Percentiles rank a stretch among this genome's conserved stretches.
Evolutionary conservation across 441 rosid genomes (phyloP).

Genomic region (Gossypium aridum): DNA sequence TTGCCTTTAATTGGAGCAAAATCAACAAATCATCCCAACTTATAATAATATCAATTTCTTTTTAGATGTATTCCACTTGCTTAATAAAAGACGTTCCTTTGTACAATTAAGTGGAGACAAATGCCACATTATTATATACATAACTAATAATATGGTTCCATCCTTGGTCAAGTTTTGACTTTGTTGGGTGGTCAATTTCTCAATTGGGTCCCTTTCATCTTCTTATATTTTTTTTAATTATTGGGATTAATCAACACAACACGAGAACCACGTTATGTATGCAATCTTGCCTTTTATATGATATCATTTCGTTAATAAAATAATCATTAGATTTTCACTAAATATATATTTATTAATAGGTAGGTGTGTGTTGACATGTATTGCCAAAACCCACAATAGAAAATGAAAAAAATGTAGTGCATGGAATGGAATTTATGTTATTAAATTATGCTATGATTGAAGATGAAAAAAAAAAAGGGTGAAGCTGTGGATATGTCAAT

Average conservation of each 20-base stretch:
- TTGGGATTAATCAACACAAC: background rate
- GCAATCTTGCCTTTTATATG: background rate
- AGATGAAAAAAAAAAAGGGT: background rate
- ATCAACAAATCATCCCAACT: background rate
- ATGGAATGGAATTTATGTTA: background rate
- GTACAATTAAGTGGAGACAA: slow-evolving; percentile 6
- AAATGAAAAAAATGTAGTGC: background rate
- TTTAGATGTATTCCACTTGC: slow-evolving; percentile 27
- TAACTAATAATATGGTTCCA: background rate
- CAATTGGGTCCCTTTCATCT: background rate
- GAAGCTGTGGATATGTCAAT: background rate
- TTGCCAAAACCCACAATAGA: background rate
- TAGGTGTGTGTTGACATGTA: too few species aligned
- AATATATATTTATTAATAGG: too few species aligned
- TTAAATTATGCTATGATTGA: background rate
- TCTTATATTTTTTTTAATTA: background rate
- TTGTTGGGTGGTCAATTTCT: background rate
- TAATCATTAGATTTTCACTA: background rate
- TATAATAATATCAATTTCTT: background rate
- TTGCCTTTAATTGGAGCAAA: background rate
- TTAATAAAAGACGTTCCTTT: background rate
- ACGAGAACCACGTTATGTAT: slow-evolving; percentile 9
- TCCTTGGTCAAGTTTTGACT: background rate
- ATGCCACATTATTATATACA: background rate
- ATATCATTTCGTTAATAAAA: background rate